phyloP scores from a whole-genome alignment of 2,329 filamentous ascomycete genomes.

The Penicillium aurantiogriseum region DNA sequence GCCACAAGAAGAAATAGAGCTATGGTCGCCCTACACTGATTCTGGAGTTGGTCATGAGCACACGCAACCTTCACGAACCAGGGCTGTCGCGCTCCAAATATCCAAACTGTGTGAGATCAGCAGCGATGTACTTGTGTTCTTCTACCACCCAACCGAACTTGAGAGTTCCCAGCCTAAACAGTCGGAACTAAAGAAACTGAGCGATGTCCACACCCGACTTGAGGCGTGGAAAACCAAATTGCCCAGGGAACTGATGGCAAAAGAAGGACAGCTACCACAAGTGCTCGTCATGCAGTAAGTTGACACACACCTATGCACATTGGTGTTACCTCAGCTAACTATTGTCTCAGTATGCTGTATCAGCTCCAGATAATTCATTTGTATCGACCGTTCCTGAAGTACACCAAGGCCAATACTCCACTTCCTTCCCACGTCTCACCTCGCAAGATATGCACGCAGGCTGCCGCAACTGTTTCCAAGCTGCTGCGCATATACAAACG shows the following conservation, averaged over 20 bases:
- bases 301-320: neutral
- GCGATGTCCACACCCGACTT: constrained; percentile 82
- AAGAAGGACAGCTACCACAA: constrained; percentile 83
- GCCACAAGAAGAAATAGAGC: constrained; percentile 78
- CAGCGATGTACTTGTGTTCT: constrained; percentile 81
- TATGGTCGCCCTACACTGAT: constrained; percentile 88
- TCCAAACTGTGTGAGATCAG: constrained; percentile 88
- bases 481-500: constrained; percentile 93
- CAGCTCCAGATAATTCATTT: constrained; percentile 93
- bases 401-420: constrained; percentile 75
- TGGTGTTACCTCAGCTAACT: constrained; percentile 17
- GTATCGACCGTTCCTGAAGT: constrained; percentile 92
- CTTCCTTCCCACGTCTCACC: constrained; percentile 85
- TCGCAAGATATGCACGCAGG: constrained; percentile 84
- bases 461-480: constrained; percentile 86
- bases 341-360: constrained; percentile 79
- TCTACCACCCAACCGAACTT: constrained; percentile 75
- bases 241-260: constrained; percentile 82
- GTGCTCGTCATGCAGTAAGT: constrained; percentile 83
- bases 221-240: constrained; percentile 85
- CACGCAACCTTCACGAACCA: constrained; percentile 76
- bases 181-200: constrained; percentile 84
- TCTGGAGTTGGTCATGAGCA: constrained; percentile 69
- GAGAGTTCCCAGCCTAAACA: constrained; percentile 69
- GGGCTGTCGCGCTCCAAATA: constrained; percentile 78